Conservation (phyloP, 768 basidiomycete genomes). For the Leccinum disarticulatum region DNA sequence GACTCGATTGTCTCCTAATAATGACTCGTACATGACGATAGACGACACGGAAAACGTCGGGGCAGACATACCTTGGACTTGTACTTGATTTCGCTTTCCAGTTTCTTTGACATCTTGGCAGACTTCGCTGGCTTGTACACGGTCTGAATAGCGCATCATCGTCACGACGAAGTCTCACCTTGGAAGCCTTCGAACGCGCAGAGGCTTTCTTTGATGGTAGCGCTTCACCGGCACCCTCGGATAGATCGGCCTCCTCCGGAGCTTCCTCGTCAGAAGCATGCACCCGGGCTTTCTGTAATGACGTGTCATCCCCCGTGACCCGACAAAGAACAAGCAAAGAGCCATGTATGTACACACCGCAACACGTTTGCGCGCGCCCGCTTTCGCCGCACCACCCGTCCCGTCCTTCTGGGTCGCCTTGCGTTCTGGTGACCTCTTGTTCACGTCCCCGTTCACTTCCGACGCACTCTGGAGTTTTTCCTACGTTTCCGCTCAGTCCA, state of each 20-base stretch:
- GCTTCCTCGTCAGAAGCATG: not conserved
- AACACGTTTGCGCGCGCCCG: conserved; percentile 10
- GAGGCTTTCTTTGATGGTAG: conserved; percentile 12
- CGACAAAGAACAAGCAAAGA: not conserved
- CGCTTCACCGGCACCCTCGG: conserved; percentile 1
- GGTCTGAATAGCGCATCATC: not conserved
- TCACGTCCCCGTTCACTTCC: conserved; percentile 10
- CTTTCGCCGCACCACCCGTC: not conserved
- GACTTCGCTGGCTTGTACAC: conserved; percentile 13
- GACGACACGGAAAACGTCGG: not conserved
- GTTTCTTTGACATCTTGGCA: conserved; percentile 13
- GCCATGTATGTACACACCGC: conserved; percentile 9
- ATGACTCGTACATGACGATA: not conserved
- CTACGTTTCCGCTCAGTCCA: conserved; percentile 7
- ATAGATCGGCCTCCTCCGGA: not conserved
- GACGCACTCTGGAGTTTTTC: conserved; percentile 6
- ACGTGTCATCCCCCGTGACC: not conserved
- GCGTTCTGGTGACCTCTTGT: not conserved
- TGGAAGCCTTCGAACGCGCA: conserved; percentile 11
- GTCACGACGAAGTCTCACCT: conserved; percentile 2
- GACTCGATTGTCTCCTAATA: conserved; percentile 25
- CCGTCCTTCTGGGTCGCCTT: conserved; percentile 13
- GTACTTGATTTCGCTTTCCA: conserved; percentile 20
- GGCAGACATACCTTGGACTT: conserved; percentile 28
- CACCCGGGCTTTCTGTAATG: not conserved